phyloP scores from a whole-genome alignment of 1,139 yeast species.

The Pichia sp. region DNA sequence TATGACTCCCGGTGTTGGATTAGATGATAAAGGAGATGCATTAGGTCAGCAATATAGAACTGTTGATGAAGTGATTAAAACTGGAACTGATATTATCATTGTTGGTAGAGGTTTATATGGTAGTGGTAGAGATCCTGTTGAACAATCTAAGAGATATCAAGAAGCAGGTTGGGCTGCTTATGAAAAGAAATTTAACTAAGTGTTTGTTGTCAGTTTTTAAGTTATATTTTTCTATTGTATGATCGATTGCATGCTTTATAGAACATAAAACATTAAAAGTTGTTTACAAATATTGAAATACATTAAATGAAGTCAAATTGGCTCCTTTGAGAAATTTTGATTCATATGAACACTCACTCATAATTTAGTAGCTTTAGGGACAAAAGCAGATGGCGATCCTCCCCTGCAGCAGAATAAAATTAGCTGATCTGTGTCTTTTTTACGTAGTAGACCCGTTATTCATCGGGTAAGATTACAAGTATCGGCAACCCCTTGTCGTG shows the following conservation, averaged over 20 bases:
- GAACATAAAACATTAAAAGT: no score
- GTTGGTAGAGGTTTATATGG: conserved; percentile 97
- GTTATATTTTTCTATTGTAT: conserved; percentile 47
- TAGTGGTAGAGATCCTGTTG: conserved; percentile 87
- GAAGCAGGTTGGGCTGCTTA: conserved; percentile 95
- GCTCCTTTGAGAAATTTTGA: not conserved
- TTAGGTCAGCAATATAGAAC: conserved; percentile 96
- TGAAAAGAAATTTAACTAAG: conserved; percentile 30
- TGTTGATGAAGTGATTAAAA: conserved; percentile 65
- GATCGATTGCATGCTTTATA: no score
- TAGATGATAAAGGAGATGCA: conserved; percentile 95
- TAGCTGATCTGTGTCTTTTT: no score
- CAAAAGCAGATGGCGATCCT: no score
- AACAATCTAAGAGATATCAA: conserved; percentile 82
- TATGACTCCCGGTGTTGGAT: conserved; percentile 97
- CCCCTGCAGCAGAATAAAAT: no score
- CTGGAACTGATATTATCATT: conserved; percentile 89
- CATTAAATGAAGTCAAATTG: no score
- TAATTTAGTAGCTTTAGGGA: no score
- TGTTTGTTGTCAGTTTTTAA: conserved; percentile 24
- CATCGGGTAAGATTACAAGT: no score
- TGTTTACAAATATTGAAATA: no score
- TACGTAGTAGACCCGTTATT: no score
- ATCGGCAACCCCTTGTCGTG: no score
- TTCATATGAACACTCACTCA: no score